Evolutionary conservation across 148 eudicot species (phyloP), one percentile per base, ranked within the genome.

Genomic region (Amaranthus palmeri): DNA sequence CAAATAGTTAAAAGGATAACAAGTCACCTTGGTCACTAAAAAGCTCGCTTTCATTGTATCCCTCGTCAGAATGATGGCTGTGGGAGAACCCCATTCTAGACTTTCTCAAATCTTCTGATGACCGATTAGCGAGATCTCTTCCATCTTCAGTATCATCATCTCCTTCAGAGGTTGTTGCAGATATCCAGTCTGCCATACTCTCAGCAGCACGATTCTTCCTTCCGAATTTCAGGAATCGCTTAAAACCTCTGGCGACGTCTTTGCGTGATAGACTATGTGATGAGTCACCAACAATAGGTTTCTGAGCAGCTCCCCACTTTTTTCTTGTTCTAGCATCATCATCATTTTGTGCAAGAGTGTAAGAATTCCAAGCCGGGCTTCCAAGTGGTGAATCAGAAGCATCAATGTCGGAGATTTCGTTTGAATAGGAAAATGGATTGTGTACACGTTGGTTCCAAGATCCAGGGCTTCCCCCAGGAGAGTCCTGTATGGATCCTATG

Each of bases 111-210:
- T 92, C 97, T 62, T 96, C 99, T n/a, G 97, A 92, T 40, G 92
- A 87, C 17, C 90, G 87, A 80, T 85, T 84, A 69, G 83, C 76
- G 71, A 76, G 80, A 78, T 88, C 97, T 79, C 93, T 76, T 70
- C 92, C 92, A 83, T 95, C 99, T 84, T 95, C 97, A 14, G 87
- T 87, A 69, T 95, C 99, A 77, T 92, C 97, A 71, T 95, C 99
- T 68, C 99, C 99, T 81, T 92, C 99, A 48, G 99, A 95, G 46
- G 99, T 95, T 47, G 97, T 95, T 52, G 93, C 99, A 70, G 99
- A 95, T 72, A 92, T 79, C 99, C 97, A 95, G 74, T 95, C 99
- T 55, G 81, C 90, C 76, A 88, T 60, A 79, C 82, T 84, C 55
- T 95, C 99, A 8, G 88, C 76, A 52, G 90, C 88, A 53, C 96